Base-by-base conservation (phyloP, 176 grass and related monocot species). In the Rhynchospora breviuscula region DNA sequence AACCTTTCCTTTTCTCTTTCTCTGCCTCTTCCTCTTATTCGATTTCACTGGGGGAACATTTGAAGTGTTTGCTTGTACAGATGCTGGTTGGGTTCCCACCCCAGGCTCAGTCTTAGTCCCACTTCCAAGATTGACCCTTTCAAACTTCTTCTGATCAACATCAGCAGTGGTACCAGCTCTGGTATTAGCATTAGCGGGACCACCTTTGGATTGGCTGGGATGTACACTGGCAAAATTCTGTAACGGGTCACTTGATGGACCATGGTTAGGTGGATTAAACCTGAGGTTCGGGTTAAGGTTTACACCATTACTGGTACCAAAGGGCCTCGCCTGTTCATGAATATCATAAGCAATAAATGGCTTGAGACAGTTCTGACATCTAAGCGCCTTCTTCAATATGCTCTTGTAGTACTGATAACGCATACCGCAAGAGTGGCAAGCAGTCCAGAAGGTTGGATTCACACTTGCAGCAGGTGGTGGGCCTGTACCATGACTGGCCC, bases 361-460 rank as follows among this genome's bases (percentile, higher is more conserved):
- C 62, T 94, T 90, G 83, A 92, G 84, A 78, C 94, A 97, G 80
- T 73, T 94, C 71, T 94, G 94, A 91, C 94, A 97, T 33, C 87
- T 86, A 49, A 97, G 83, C 81, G 92, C 84, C 84, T 86, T 97
- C 80, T 91, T 92, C 81, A 92, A 89, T 22, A 94, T 85, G n/a
- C 84, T 63, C 46, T 76, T 84, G 79, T 88, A 92, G 66, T 97
- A 94, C 81, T 97, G 94, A 79, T 97, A 97, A 81, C 90, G 88
- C 92, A 94, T 92, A 46, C 92, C 85, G 85, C 94, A 97, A 69
- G 61, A 40, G 67, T 85, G 85, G 65, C 94, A 97, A 5, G 91
- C 89, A 26, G 94, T 97, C 94, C 94, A 97, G 85, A 97, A 97
- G 65, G 92, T 91, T 79, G 75, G 85, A 43, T 43, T 22, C 0